Evolutionary conservation across 495 filamentous ascomycete species (phyloP).

Genomic region (Podospora pseudoanserina): DNA sequence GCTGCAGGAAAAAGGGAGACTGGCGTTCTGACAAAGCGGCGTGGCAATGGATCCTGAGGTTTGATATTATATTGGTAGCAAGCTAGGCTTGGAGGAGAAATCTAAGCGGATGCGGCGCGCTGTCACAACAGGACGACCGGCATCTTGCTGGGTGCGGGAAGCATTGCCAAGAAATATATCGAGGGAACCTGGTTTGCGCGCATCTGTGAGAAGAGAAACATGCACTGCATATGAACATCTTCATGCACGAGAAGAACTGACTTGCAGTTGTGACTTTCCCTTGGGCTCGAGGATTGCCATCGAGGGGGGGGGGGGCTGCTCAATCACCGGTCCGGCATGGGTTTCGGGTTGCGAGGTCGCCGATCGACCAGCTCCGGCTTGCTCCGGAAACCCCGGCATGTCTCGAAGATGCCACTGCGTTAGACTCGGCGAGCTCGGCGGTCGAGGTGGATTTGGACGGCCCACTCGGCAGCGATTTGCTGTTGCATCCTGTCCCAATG

Average conservation of each 20-base stretch:
- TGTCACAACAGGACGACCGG: neutral
- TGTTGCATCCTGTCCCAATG: neutral
- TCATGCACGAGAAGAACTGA: neutral
- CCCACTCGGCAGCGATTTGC: neutral
- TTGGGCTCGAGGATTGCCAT: neutral
- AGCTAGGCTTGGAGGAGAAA: neutral
- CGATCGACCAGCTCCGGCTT: neutral
- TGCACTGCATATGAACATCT: neutral
- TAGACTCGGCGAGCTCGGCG: neutral
- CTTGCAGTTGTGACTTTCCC: neutral
- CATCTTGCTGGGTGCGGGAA: neutral
- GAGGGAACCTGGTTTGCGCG: neutral
- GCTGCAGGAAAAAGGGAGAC: neutral
- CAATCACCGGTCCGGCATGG: neutral
- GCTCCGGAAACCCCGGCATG: neutral
- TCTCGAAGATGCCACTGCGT: neutral
- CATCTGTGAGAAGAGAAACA: neutral
- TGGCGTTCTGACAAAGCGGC: neutral
- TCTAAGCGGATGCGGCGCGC: neutral
- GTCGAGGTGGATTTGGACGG: neutral
- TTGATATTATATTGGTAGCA: neutral
- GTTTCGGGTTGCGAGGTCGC: neutral
- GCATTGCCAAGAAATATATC: neutral
- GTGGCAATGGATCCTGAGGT: neutral
- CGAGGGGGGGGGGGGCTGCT: neutral